phyloP scores from a whole-genome alignment of 106 monocot species.

The Acanthochlamys bracteata region DNA sequence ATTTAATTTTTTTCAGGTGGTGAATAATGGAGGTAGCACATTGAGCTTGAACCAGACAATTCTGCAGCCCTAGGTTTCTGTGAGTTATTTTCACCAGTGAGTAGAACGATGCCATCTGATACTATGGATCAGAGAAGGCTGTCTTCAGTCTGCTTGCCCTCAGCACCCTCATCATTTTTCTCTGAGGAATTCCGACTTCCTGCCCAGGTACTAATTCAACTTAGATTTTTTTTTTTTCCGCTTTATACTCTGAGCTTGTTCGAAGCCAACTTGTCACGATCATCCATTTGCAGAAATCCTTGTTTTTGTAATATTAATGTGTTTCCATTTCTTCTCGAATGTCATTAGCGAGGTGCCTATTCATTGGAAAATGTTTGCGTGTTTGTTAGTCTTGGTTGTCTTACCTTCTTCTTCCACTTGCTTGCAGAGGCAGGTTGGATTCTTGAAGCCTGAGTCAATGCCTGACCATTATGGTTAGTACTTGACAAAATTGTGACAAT shows the following conservation, averaged over 20 bases:
- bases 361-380: neutral
- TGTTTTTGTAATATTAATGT: too few species aligned
- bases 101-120: slow-evolving; percentile 29
- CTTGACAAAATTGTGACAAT: neutral
- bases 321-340: too few species aligned
- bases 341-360: too few species aligned
- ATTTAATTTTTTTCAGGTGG: neutral
- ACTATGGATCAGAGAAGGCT: slow-evolving; percentile 24
- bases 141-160: slow-evolving; percentile 11
- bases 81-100: neutral
- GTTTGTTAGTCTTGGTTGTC: neutral
- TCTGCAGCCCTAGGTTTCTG: neutral
- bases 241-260: too few species aligned
- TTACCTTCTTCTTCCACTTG: neutral
- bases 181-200: slow-evolving; percentile 25
- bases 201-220: slow-evolving; percentile 12
- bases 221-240: neutral
- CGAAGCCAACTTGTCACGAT: too few species aligned
- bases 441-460: slow-evolving; percentile 20
- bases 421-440: slow-evolving; percentile 23
- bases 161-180: slow-evolving; percentile 26
- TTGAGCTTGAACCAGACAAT: neutral
- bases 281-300: too few species aligned
- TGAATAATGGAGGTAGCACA: neutral
- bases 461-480: slow-evolving; percentile 27